phyloP scores from a whole-genome alignment of 2,329 filamentous ascomycete species.

The Talaromyces marneffei region DNA sequence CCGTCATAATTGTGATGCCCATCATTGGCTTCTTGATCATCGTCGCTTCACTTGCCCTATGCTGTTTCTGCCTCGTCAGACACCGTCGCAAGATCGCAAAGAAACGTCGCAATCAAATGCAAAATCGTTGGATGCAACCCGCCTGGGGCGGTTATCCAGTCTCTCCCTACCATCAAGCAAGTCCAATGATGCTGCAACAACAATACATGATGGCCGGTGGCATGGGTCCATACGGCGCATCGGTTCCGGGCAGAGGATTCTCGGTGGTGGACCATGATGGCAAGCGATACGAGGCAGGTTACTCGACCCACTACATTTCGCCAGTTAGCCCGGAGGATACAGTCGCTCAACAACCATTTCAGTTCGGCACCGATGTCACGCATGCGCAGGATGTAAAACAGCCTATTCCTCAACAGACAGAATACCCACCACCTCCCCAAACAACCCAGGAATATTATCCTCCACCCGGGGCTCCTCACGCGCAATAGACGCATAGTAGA shows the following conservation, averaged over 20 bases:
- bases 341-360: constrained; percentile 5
- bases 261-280: constrained; percentile 27
- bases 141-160: constrained; percentile 20
- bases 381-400: background rate
- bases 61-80: constrained; percentile 41
- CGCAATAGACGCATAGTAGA: background rate
- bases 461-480: constrained; percentile 5
- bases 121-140: constrained; percentile 31
- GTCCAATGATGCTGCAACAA: constrained; percentile 7
- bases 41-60: constrained; percentile 25
- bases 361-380: constrained; percentile 1
- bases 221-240: constrained; percentile 2
- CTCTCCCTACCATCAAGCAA: constrained; percentile 17
- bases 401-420: background rate
- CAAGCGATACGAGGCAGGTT: constrained; percentile 20
- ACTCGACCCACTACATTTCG: constrained; percentile 16
- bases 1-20: constrained; percentile 39
- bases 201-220: constrained; percentile 2
- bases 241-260: constrained; percentile 20
- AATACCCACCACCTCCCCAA: constrained; percentile 1
- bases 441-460: background rate
- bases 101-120: constrained; percentile 24
- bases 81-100: constrained; percentile 35
- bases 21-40: constrained; percentile 39
- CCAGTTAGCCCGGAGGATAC: constrained; percentile 4